Evolutionary conservation across 2,329 filamentous ascomycete species (phyloP).

Genomic region (Trichophyton benhamiae): DNA sequence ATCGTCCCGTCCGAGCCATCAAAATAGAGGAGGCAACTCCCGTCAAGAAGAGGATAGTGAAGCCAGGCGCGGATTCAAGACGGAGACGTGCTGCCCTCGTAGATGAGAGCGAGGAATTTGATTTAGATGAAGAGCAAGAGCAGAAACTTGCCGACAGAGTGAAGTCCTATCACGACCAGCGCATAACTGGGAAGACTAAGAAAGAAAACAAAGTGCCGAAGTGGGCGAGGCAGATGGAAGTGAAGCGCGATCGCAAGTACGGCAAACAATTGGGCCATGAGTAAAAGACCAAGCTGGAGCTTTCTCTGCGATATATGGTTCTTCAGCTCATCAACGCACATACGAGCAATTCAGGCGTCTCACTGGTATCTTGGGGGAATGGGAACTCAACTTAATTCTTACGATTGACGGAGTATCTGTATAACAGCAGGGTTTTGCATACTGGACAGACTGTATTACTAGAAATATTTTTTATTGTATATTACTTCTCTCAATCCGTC

Average conservation of each 20-base stretch:
- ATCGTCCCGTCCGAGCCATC: constrained; percentile 30
- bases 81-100: not conserved
- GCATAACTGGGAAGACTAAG: not conserved
- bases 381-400: constrained; percentile 1
- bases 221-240: not conserved
- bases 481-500: not conserved
- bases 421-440: not conserved
- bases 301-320: not conserved
- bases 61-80: not conserved
- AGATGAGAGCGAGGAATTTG: not conserved
- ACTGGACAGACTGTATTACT: constrained; percentile 7
- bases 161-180: not conserved
- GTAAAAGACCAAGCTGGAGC: not conserved
- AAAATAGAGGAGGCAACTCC: not conserved
- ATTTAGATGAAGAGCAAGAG: not conserved
- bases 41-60: not conserved
- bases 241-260: not conserved
- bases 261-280: not conserved
- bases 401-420: constrained; percentile 1
- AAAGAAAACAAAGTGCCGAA: not conserved
- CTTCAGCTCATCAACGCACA: not conserved
- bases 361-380: not conserved
- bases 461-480: constrained; percentile 3
- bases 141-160: not conserved
- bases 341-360: not conserved